Evolutionary conservation across 805 yeast species (phyloP), one percentile per base, ranked within the genome.

Genomic region (Candida chauliodis): DNA sequence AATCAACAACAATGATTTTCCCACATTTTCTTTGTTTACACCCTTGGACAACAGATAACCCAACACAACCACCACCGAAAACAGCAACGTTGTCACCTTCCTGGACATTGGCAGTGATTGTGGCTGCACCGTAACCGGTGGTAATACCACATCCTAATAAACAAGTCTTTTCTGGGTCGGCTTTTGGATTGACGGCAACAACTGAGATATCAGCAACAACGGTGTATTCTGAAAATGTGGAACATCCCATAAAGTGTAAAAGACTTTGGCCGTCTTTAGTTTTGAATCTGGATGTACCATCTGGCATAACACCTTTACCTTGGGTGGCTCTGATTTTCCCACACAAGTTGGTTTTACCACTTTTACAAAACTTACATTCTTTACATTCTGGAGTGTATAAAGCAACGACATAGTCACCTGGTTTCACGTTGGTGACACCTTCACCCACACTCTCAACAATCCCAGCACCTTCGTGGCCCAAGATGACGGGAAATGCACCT

Each of bases 381-480:
- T 74, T 71, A 71, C 99, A 93, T 66, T 95, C 99, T 37, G 99
- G 96, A 25, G 98, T 93, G 78, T 93, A 95, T 31, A 93, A 71
- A 15, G 95, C 90, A 53, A 95, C 77, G 45, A 93, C 99, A 49
- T 82, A 83, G 66, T 93, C 99, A 50, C 99, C 99, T 26, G 73
- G 81, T 69, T 88, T 85, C 52, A 91, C 96, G 55, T 66, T 77
- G 44, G 89, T 81, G 44, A 93, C 99, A 48, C 86, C 97, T 58
- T 85, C 95, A 55, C 99, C 99, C 30, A 93, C 76, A 37, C 88
- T 77, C 71, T 91, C 99, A 31, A 93, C 98, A 45, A 87, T 72
- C 57, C 99, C 99, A 27, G 97, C 96, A 66, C 97, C 96, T 66
- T 93, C 99, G 66, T 93, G 99, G 46, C 99, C 99, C 54, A 95